phyloP scores from a whole-genome alignment of 2,329 filamentous ascomycete species.

The Sordariomycetes sp. region DNA sequence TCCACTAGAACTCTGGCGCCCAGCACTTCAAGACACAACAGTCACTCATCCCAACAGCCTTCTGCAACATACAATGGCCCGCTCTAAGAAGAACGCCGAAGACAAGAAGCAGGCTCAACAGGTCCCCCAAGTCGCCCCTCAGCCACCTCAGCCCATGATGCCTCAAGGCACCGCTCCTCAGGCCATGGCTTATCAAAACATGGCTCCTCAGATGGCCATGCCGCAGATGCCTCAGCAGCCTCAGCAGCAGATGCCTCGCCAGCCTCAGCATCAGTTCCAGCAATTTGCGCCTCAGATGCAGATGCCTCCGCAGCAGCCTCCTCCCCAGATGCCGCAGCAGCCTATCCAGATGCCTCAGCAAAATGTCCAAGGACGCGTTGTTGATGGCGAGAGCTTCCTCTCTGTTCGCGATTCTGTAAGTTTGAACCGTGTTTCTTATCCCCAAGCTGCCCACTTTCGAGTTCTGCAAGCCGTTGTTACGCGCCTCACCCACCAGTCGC shows the following conservation, averaged over 20 bases:
- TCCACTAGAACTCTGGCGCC: too few relatives aligned
- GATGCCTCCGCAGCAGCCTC: conserved; percentile 5
- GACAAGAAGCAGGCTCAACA: conserved; percentile 25
- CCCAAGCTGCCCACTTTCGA: too few relatives aligned
- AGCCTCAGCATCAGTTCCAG: conserved; percentile 5
- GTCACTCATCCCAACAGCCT: too few relatives aligned
- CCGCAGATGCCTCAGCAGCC: conserved; percentile 27
- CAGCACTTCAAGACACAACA: too few relatives aligned
- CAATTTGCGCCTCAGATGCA: conserved; percentile 10
- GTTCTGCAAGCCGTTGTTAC: background rate
- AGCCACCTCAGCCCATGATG: conserved; percentile 1
- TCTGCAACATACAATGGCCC: too few relatives aligned
- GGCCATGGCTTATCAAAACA: background rate
- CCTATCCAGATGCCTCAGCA: conserved; percentile 5
- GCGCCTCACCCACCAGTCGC: background rate
- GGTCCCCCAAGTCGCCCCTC: background rate
- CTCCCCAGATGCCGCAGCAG: conserved; percentile 11
- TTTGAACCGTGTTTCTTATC: conserved; percentile 8
- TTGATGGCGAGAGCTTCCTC: conserved; percentile 69
- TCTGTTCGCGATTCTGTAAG: conserved; percentile 76
- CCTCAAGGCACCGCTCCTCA: conserved; percentile 1
- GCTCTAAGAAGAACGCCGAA: conserved; percentile 32
- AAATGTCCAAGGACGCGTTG: conserved; percentile 20
- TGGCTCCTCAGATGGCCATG: conserved; percentile 13
- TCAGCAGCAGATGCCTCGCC: conserved; percentile 9